Conservation (phyloP, 768 basidiomycete species). For the Royoungia palumana region DNA sequence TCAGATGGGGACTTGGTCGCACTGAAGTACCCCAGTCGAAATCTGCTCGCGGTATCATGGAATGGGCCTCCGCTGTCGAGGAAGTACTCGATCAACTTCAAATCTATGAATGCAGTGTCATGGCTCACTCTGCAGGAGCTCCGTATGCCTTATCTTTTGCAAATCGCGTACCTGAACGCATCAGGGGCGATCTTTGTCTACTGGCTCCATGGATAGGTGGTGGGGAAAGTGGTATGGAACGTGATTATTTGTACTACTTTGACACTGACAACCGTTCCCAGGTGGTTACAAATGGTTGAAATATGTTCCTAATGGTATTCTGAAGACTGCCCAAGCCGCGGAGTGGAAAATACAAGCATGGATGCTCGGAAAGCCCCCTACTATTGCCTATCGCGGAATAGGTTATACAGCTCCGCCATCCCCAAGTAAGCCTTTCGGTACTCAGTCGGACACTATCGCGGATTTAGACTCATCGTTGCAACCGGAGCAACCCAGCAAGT, state of each 20-base stretch:
- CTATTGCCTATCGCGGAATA: conserved; percentile 80
- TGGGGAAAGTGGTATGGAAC: conserved; percentile 73
- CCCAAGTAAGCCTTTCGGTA: conserved; percentile 28
- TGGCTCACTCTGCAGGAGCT: conserved; percentile 95
- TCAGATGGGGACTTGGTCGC: conserved; percentile 88
- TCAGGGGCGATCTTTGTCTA: conserved; percentile 81
- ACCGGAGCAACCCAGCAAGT: conserved; percentile 17
- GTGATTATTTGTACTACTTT: background rate
- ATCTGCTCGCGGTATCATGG: conserved; percentile 74
- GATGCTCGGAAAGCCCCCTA: conserved; percentile 95
- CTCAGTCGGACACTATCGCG: conserved; percentile 16
- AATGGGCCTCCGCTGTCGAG: conserved; percentile 89
- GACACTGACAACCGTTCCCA: conserved; percentile 28
- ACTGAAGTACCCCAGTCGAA: conserved; percentile 67
- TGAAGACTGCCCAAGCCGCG: conserved; percentile 94
- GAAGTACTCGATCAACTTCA: conserved; percentile 82
- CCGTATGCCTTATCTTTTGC: conserved; percentile 92
- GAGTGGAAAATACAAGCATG: conserved; percentile 97
- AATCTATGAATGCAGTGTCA: conserved; percentile 77
- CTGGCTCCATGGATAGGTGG: conserved; percentile 97
- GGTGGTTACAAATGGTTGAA: conserved; percentile 95
- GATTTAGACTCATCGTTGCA: conserved; percentile 22
- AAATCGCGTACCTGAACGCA: conserved; percentile 66
- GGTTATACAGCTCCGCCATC: conserved; percentile 60
- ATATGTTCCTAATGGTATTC: conserved; percentile 88